Base-by-base conservation (phyloP, 2,329 filamentous ascomycete species). In the Pseudocercospora pini-densiflorae region DNA sequence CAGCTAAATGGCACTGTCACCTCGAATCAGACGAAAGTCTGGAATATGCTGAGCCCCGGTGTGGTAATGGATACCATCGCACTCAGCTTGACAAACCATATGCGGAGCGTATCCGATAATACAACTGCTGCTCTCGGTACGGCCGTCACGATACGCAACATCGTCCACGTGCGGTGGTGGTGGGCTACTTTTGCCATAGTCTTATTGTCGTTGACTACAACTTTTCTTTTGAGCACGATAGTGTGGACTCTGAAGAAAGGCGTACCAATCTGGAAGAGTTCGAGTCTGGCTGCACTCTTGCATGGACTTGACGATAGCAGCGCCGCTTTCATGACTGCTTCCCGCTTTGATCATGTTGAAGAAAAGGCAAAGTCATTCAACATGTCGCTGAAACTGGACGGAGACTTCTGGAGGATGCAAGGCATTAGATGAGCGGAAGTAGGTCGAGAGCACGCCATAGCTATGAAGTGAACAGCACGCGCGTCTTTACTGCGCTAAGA, bases 201-300 rank as follows among this genome's bases (percentile, higher is more conserved):
- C 1, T 29, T 70, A 24, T 59, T 70, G 5, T 43, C 57, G 5
- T 19, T 68, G 16, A 70, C 63, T 0, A 16, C 68, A 0, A 23
- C 19, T 1, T 70, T 68, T 43, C 23, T 68, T 2, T 16, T 43
- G 1, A 21, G 53, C 1, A 68, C 68, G 1, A 54, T 70, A 0
- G 33, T 36, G 10, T 21, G 51, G 9, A 68, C 62, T 2, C 36
- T 61, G 16, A 57, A 57, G 47, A 47, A 45, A 21, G 43, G 40
- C 5, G 49, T 64, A 0, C 62, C 62, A 0, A 29, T 65, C 24
- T 70, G 68, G 66, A 70, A 68, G 49, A 68, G 66, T 19, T 64
- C 64, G 5, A 69, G 64, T 23, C 58, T 69, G 16, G 64, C 68
- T 12, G 29, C 62, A 5, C 23, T 69, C 16, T 12, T 70, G 8